Base-by-base conservation (phyloP, 345 rosid species). In the Salix viminalis region DNA sequence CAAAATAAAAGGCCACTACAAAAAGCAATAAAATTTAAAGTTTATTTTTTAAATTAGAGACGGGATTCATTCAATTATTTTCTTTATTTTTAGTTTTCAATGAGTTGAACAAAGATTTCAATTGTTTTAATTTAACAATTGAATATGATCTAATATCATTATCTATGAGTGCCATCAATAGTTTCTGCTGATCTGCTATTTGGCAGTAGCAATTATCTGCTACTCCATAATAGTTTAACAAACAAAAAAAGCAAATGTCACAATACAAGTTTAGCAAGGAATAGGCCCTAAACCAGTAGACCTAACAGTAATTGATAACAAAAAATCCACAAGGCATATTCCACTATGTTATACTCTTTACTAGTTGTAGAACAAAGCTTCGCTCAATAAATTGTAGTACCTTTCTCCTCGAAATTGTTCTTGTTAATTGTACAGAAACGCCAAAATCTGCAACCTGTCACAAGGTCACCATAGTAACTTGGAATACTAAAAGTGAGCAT, bases 391-490 rank as follows among this genome's bases (percentile, higher is more conserved):
- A 65, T 37, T 37, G 54, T 15, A 82, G 42, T 85, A 96, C 99
- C 99, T 96, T 96, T 87, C 99, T 94, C 88, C 96, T 88, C 61
- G 98, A 96, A 85, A 96, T 96, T 52, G 99, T 96, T 83, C 98
- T 91, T 37, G 99, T 96, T 74, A 96, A 86, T 82, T 96, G 99
- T 18, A 98, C 98, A 83, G 99, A 96, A 76, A 96, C 99, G 46
- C 99, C 99, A 90, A 96, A 96, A 86, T 94, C 99, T 30, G 99
- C 99, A 81, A 96, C 99, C 99, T 96, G 91, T 81, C 62, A 79
- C 70, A 78, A 78, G 48, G 73, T 65, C 60, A 72, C 65, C 67
- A 81, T 74, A 65, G 75, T 58, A 82, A 73, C 58, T 78, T 75
- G 12, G 42, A 77, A 62, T 56, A 69, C 70, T 81, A 81, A 81